Evolutionary conservation across 208 protist genomes (phyloP).

Genomic region (Trypanosoma lewisi): DNA sequence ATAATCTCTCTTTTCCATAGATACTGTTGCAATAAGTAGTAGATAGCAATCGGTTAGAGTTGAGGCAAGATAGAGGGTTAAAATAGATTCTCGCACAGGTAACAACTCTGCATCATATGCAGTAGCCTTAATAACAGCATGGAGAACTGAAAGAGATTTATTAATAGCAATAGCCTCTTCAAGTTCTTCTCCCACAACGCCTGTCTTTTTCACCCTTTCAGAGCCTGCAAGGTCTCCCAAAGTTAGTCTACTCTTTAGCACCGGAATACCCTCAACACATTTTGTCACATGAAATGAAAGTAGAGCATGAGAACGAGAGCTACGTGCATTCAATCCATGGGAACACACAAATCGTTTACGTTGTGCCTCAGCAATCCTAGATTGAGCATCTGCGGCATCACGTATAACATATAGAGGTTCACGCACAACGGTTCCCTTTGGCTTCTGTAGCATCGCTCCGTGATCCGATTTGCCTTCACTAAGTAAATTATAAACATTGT

Average conservation of each 20-base stretch:
- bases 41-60: conserved; percentile 62
- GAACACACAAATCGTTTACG: conserved; percentile 40
- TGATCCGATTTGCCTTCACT: conserved; percentile 21
- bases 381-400: conserved; percentile 29
- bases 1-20: conserved; percentile 54
- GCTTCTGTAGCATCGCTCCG: conserved; percentile 18
- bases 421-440: conserved; percentile 25
- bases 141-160: conserved; percentile 84
- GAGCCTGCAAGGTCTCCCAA: conserved; percentile 94
- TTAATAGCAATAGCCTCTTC: conserved; percentile 92
- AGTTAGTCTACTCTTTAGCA: conserved; percentile 50
- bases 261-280: conserved; percentile 49
- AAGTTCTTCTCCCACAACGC: conserved; percentile 63
- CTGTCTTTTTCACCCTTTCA: conserved; percentile 85
- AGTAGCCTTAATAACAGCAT: conserved; percentile 57
- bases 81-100: conserved; percentile 52
- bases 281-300: conserved; percentile 67
- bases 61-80: conserved; percentile 64
- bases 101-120: conserved; percentile 36
- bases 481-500: conserved; percentile 70
- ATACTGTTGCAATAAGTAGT: conserved; percentile 67
- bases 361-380: conserved; percentile 32
- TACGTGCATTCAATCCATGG: conserved; percentile 54
- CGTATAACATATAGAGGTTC: conserved; percentile 56
- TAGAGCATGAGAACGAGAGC: conserved; percentile 61